Percentiles rank a stretch among this genome's conserved stretches.
phyloP scores from a whole-genome alignment of 352 stramenopile genomes.

The Phytophthora citrophthora region DNA sequence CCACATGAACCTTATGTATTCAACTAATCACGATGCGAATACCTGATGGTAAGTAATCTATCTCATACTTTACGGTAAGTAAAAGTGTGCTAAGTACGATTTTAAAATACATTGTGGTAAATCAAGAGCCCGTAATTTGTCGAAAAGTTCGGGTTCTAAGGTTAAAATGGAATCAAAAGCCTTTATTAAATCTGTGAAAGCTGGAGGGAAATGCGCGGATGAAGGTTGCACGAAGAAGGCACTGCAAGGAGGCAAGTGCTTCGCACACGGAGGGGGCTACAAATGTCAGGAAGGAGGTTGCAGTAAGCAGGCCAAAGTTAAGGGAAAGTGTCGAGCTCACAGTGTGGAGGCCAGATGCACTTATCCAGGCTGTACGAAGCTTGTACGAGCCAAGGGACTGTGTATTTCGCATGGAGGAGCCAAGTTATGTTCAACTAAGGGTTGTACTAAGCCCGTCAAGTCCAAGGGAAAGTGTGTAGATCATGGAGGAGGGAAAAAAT shows the following conservation, averaged over 20 bases:
- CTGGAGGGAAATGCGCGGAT: constrained; percentile 4
- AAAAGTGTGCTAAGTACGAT: too few relatives aligned
- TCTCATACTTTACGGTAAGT: too few relatives aligned
- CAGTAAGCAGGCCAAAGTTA: constrained; percentile 35
- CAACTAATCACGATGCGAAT: too few relatives aligned
- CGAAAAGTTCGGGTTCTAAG: neutral
- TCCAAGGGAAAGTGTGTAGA: constrained; percentile 63
- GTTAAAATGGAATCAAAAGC: constrained; percentile 4
- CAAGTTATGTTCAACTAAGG: constrained; percentile 54
- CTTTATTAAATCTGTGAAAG: neutral
- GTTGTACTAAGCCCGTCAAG: constrained; percentile 64
- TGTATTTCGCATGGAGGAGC: constrained; percentile 76
- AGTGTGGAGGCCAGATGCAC: constrained; percentile 30
- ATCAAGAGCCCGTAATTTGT: too few relatives aligned
- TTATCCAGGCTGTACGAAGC: constrained; percentile 30
- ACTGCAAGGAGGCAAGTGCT: constrained; percentile 22
- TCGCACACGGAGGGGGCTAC: constrained; percentile 42
- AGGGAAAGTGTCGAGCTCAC: constrained; percentile 36
- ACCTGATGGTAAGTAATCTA: too few relatives aligned
- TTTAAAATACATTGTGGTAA: too few relatives aligned
- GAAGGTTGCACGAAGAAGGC: constrained; percentile 17
- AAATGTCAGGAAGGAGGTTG: constrained; percentile 32
- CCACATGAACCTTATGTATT: too few relatives aligned
- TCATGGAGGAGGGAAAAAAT: constrained; percentile 72
- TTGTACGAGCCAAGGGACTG: constrained; percentile 38